These are phyloP conservation scores for Fusarium sp. DNA, from an alignment of 2,329 filamentous ascomycete species.

Conservation along the genomic window DNA sequence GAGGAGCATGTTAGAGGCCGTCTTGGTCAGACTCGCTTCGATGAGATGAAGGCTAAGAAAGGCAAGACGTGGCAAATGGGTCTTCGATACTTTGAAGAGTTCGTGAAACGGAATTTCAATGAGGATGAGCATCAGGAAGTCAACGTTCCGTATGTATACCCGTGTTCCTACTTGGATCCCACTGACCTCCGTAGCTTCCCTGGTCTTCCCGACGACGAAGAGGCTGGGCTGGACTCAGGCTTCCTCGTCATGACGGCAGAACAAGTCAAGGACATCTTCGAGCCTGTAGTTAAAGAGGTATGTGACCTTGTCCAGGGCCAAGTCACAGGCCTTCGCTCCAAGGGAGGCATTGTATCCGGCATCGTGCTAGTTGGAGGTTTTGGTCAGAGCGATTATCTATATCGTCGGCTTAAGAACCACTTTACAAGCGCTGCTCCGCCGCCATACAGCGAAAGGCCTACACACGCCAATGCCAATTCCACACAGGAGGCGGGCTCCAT, in stretches of 20 bases:
- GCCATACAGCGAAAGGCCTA: constrained; percentile 75
- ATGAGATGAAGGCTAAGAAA: constrained; percentile 81
- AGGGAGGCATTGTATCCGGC: constrained; percentile 73
- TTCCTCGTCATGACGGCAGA: constrained; percentile 78
- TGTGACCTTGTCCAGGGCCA: constrained; percentile 75
- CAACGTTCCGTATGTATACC: constrained; percentile 71
- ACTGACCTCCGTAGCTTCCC: constrained; percentile 65
- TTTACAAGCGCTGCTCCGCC: constrained; percentile 70
- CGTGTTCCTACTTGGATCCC: not conserved
- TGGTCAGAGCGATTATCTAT: constrained; percentile 81
- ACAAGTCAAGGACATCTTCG: constrained; percentile 78
- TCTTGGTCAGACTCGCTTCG: constrained; percentile 73
- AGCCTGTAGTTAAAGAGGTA: constrained; percentile 78
- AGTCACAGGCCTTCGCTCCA: constrained; percentile 69
- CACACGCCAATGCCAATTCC: constrained; percentile 65
- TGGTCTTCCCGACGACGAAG: constrained; percentile 79
- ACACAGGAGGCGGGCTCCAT: constrained; percentile 66
- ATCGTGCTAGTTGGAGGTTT: constrained; percentile 86
- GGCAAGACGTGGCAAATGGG: constrained; percentile 84
- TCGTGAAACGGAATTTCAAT: constrained; percentile 86
- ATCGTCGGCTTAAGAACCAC: constrained; percentile 74
- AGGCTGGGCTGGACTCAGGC: constrained; percentile 77
- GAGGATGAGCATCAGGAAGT: constrained; percentile 81
- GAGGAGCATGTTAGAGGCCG: constrained; percentile 78
- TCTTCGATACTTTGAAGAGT: constrained; percentile 83